A percentile compares a stretch with the other conserved stretches of the same genome.
Conservation (phyloP, 352 stramenopile genomes). For the Plasmopara muralis region DNA sequence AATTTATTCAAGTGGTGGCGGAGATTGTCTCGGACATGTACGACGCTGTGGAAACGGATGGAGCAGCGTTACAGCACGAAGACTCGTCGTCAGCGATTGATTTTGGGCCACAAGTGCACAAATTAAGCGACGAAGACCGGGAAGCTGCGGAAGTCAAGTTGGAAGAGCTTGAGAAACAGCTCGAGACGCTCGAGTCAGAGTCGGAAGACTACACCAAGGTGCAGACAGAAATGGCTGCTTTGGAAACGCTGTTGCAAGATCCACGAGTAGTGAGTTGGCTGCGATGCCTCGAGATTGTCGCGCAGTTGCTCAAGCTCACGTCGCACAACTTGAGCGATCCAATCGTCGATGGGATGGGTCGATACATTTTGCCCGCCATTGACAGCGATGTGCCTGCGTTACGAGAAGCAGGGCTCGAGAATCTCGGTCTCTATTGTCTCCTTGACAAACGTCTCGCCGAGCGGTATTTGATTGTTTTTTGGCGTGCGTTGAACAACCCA, state of each 20-base stretch:
- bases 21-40: constrained; percentile 78
- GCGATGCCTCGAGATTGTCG: constrained; percentile 65
- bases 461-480: constrained; percentile 70
- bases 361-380: constrained; percentile 71
- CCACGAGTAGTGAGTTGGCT: constrained; percentile 61
- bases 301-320: constrained; percentile 66
- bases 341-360: constrained; percentile 54
- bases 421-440: constrained; percentile 61
- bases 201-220: constrained; percentile 53
- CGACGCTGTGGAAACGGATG: constrained; percentile 46
- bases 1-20: constrained; percentile 71
- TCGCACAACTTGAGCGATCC: constrained; percentile 61
- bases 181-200: constrained; percentile 54
- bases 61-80: constrained; percentile 15
- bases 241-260: constrained; percentile 67
- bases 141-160: constrained; percentile 49
- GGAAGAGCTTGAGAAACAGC: constrained; percentile 49
- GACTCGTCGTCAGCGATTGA: constrained; percentile 16
- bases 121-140: constrained; percentile 47
- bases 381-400: constrained; percentile 70
- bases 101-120: constrained; percentile 21
- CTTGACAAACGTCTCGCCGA: constrained; percentile 65
- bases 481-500: constrained; percentile 66
- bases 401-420: constrained; percentile 66
- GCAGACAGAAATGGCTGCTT: constrained; percentile 54